Base-by-base conservation (phyloP, 2,329 filamentous ascomycete genomes). In the Pseudopithomyces chartarum region DNA sequence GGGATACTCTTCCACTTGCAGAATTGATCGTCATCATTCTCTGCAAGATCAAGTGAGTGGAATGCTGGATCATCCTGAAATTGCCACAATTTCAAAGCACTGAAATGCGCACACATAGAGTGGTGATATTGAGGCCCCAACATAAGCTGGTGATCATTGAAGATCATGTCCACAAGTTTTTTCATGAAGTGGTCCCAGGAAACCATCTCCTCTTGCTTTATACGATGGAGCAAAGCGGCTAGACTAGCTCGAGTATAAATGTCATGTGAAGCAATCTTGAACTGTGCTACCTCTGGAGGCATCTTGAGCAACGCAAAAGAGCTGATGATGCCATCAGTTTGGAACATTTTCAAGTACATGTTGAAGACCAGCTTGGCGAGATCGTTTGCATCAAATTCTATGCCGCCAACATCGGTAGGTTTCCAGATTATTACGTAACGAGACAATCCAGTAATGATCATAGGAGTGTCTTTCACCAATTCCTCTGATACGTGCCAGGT, bases 371-470 rank as follows among this genome's bases (percentile, higher is more conserved):
- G 19, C 17, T 52, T 19, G 17, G 63, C 56, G 10, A 64, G 55
- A 13, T 53, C 50, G 1, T 20, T 11, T 7, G 44, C 17, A 3
- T 60, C 50, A 19, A 45, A 59, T 32, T 84, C 83, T 2, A 82
- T 82, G 78, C 78, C 17, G 12, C 49, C n/a, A 19, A 23, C 39
- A 6, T 51, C 22, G 15, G 43, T 13, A 4, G 50, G 36, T 17
- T 59, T 57, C 58, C 54, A 60, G 1, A 59, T 6, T 10, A 58
- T 15, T 15, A 54, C 20, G n/a, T 52, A 26, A 17, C 54, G 26
- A 6, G 45, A 34, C 84, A 62, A 79, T 81, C 59, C 84, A 80
- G 34, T 38, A 2, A 3, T 17, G 2, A 46, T 19, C 17, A 2
- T 17, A 15, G 12, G 7, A 23, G 23, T 23, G 5, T 43, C 17